These are phyloP conservation scores for Neocallimastix lanati DNA, from an alignment of 192 early-diverging fungal species.

Conservation along the genomic window DNA sequence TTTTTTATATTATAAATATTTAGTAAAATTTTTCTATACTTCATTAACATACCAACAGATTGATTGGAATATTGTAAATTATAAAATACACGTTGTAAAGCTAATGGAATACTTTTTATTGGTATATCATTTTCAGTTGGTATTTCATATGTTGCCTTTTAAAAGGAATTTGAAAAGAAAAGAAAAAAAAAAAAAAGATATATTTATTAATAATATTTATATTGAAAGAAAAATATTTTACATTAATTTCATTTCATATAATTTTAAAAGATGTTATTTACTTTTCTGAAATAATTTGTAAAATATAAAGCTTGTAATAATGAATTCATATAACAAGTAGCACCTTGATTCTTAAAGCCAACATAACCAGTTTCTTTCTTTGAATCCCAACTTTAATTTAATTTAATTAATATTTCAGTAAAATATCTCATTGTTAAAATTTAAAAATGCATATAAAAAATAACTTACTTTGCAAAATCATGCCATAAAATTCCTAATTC, in stretches of 20 bases:
- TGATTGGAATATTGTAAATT: conserved; percentile 51
- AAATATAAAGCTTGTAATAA: conserved; percentile 87
- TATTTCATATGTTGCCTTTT: conserved; percentile 45
- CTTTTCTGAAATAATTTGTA: conserved; percentile 82
- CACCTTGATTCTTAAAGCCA: conserved; percentile 90
- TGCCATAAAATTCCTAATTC: conserved; percentile 87
- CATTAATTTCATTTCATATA: too few relatives aligned
- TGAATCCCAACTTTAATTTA: conserved; percentile 37
- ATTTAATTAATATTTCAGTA: too few relatives aligned
- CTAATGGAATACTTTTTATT: conserved; percentile 65
- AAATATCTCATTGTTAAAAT: too few relatives aligned
- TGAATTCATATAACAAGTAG: conserved; percentile 99
- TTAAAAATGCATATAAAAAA: too few relatives aligned
- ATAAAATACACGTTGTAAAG: conserved; percentile 89
- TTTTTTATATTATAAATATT: too few relatives aligned
- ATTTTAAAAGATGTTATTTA: conserved; percentile 18
- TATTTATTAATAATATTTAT: conserved; percentile 2
- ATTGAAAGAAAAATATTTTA: too few relatives aligned
- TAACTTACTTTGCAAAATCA: conserved; percentile 61
- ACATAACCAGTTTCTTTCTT: conserved; percentile 78
- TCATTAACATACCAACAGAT: conserved; percentile 45
- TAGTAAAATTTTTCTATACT: too few relatives aligned
- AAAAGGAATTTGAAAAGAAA: neutral
- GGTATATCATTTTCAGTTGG: conserved; percentile 82
- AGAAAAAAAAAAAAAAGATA: neutral